phyloP scores from a whole-genome alignment of 345 rosid genomes.

The Jatropha curcas region DNA sequence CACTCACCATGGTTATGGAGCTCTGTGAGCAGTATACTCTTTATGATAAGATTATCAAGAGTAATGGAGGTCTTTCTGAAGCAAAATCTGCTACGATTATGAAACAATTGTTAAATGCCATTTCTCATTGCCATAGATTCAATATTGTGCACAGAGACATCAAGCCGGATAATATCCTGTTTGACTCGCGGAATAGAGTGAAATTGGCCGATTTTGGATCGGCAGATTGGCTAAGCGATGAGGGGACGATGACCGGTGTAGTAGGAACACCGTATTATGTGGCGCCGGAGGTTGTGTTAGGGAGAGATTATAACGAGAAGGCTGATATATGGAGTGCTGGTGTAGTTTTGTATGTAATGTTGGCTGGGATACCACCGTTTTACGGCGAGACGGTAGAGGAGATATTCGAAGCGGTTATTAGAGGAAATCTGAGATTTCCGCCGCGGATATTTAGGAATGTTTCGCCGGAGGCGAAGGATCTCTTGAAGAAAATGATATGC shows the following conservation, averaged over 20 bases:
- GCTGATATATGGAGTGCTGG: constrained; percentile 37
- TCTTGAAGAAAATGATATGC: constrained; percentile 28
- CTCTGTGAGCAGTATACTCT: constrained; percentile 29
- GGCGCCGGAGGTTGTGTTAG: constrained; percentile 34
- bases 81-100: constrained; percentile 10
- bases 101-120: constrained; percentile 20
- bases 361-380: constrained; percentile 33
- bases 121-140: constrained; percentile 26
- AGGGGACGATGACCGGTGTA: constrained; percentile 16
- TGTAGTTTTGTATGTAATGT: constrained; percentile 34
- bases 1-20: constrained; percentile 26
- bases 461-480: constrained; percentile 30
- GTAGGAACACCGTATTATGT: constrained; percentile 36
- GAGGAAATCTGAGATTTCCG: constrained; percentile 37
- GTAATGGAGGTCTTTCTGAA: constrained; percentile 13
- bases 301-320: constrained; percentile 35
- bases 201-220: constrained; percentile 30
- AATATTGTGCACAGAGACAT: constrained; percentile 27
- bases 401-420: constrained; percentile 31
- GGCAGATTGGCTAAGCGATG: constrained; percentile 24
- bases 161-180: constrained; percentile 30
- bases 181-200: constrained; percentile 16
- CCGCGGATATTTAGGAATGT: constrained; percentile 17
- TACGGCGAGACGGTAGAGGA: constrained; percentile 28
- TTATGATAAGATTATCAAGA: constrained; percentile 11